Evolutionary conservation across 75 land plant genomes (phyloP).

Genomic region (Pinus albicaulis): DNA sequence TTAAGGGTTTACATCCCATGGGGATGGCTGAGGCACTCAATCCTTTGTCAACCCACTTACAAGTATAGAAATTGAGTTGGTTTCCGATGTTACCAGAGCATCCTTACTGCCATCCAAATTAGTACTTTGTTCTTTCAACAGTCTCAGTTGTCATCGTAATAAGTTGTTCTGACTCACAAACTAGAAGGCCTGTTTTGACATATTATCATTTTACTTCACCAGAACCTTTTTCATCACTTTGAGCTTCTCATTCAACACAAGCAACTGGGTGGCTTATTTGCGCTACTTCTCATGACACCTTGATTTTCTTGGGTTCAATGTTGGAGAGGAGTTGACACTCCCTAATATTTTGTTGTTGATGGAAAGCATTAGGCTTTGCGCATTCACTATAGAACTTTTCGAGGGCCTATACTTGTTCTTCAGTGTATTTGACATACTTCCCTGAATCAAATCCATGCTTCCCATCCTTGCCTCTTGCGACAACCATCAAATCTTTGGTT

Average conservation of each 20-base stretch:
- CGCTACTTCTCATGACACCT: slow-evolving; percentile 73
- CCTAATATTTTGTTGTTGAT: slow-evolving; percentile 86
- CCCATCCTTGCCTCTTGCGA: slow-evolving; percentile 2
- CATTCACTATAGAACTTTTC: slow-evolving; percentile 91
- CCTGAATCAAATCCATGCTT: slow-evolving; percentile 38
- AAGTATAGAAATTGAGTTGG: slow-evolving; percentile 14
- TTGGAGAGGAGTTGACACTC: slow-evolving; percentile 90
- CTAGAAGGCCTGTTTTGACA: slow-evolving; percentile 43
- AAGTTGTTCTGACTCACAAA: slow-evolving; percentile 38
- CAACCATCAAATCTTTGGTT: neutral
- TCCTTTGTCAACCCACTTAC: slow-evolving; percentile 5
- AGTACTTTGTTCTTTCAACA: slow-evolving; percentile 1
- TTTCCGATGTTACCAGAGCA: slow-evolving; percentile 4
- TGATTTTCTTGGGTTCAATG: slow-evolving; percentile 96
- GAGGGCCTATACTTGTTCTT: slow-evolving; percentile 91
- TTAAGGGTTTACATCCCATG: neutral
- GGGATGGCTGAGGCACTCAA: neutral
- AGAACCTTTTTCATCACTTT: slow-evolving; percentile 49
- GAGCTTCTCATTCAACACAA: slow-evolving; percentile 45
- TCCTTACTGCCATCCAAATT: neutral
- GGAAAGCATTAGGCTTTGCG: slow-evolving; percentile 88
- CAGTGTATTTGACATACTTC: slow-evolving; percentile 91
- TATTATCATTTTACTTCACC: slow-evolving; percentile 50
- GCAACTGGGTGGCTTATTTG: slow-evolving; percentile 40
- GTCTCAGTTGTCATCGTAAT: slow-evolving; percentile 37